Evolutionary conservation across 2,329 filamentous ascomycete genomes (phyloP).

Genomic region (Tolypocladium amazonense): DNA sequence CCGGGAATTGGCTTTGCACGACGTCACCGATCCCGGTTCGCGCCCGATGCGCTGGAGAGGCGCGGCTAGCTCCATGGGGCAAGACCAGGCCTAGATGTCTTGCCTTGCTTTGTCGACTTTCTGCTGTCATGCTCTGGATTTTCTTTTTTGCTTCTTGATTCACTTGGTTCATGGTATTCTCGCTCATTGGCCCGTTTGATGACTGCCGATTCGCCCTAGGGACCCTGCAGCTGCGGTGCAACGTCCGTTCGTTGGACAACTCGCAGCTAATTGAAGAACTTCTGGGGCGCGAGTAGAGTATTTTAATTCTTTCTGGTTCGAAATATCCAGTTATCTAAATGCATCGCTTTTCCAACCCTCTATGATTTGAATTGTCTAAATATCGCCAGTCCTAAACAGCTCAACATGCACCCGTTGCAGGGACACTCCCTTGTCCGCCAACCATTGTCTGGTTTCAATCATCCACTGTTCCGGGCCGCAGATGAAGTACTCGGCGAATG

Average conservation of each 20-base stretch:
- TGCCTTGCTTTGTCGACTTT: neutral
- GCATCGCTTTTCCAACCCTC: neutral
- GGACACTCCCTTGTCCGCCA: conserved; percentile 42
- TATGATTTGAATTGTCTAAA: conserved; percentile 5
- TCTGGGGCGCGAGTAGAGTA: no score
- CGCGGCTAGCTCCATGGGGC: neutral
- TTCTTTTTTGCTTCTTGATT: neutral
- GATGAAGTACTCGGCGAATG: conserved; percentile 51
- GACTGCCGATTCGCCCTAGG: neutral
- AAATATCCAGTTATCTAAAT: neutral
- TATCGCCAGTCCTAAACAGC: conserved; percentile 46
- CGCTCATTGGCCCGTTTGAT: neutral
- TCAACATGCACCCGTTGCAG: conserved; percentile 50
- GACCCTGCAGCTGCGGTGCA: neutral
- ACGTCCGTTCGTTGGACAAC: neutral
- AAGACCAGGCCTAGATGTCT: neutral
- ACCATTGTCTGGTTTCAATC: conserved; percentile 39
- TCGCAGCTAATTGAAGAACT: no score
- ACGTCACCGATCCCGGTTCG: neutral
- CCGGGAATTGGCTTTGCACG: neutral
- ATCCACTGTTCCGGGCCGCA: conserved; percentile 63
- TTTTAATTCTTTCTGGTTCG: neutral
- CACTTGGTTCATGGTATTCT: neutral
- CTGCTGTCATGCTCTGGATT: no score
- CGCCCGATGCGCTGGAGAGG: neutral